Percentiles rank a stretch among this genome's conserved stretches.
These are phyloP conservation scores for Pelagophyceae sp. DNA, from an alignment of 352 stramenopile genomes.

Conservation along the genomic window DNA sequence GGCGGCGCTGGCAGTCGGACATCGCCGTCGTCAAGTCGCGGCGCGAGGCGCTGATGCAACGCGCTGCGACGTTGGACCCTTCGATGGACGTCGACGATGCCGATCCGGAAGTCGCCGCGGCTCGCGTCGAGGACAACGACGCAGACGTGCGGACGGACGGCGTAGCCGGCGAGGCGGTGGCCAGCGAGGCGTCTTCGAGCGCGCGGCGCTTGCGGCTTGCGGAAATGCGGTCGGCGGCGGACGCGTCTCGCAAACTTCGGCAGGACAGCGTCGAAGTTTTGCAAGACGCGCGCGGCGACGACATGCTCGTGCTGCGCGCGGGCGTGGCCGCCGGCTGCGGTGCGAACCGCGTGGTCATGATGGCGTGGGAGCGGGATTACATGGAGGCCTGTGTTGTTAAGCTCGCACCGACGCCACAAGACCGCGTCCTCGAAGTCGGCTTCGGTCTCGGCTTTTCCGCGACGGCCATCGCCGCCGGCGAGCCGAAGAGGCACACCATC, in stretches of 20 bases:
- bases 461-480: background rate
- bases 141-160: background rate
- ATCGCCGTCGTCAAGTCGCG: too few relatives aligned
- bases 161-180: background rate
- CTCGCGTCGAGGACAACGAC: background rate
- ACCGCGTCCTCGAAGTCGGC: slow-evolving; percentile 1
- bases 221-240: background rate
- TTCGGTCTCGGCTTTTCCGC: slow-evolving; percentile 10
- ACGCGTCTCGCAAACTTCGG: background rate
- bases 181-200: too few relatives aligned
- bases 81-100: too few relatives aligned
- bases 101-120: too few relatives aligned
- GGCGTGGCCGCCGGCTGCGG: background rate
- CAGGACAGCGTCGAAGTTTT: background rate
- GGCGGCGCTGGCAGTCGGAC: too few relatives aligned
- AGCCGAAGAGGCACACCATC: background rate
- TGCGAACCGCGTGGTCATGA: background rate
- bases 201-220: background rate
- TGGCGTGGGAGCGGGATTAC: slow-evolving; percentile 2
- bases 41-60: too few relatives aligned
- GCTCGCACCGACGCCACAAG: background rate
- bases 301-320: background rate
- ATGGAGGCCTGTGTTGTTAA: background rate
- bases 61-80: too few relatives aligned
- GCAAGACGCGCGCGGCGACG: background rate